A percentile compares a stretch with the other conserved stretches of the same genome.
Conservation (phyloP, 371 early-diverging fungal genomes). For the Mucor racemosus region DNA sequence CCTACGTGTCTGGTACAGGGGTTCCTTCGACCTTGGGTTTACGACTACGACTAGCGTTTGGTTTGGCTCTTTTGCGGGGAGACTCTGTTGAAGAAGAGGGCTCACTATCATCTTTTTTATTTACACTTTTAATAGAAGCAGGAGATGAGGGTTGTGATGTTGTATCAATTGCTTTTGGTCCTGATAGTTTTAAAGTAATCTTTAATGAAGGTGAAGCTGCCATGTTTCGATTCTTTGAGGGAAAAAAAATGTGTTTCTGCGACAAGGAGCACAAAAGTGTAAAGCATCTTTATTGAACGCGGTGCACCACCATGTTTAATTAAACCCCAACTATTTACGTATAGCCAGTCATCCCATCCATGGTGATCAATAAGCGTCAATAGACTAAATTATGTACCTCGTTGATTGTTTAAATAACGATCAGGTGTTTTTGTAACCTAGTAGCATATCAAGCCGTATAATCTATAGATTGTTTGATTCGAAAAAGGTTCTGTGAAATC, state of each 20-base stretch:
- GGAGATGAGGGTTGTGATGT: conserved; percentile 23
- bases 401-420: not conserved
- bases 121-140: conserved; percentile 12
- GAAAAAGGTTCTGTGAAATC: too few relatives aligned
- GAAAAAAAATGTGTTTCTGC: not conserved
- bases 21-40: conserved; percentile 22
- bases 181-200: conserved; percentile 40
- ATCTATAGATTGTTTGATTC: too few relatives aligned
- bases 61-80: conserved; percentile 28
- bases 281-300: not conserved
- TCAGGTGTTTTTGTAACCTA: too few relatives aligned
- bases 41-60: conserved; percentile 18
- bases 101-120: conserved; percentile 11
- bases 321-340: not conserved
- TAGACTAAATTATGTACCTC: not conserved
- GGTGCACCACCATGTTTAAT: not conserved
- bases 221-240: not conserved
- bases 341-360: not conserved
- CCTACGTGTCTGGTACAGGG: conserved; percentile 29
- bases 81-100: conserved; percentile 11
- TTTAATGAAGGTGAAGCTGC: conserved; percentile 38
- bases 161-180: conserved; percentile 13
- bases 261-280: too few relatives aligned
- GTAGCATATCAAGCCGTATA: too few relatives aligned
- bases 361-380: not conserved